Conservation (phyloP, 345 rosid genomes). For the Populus pruinosa region DNA sequence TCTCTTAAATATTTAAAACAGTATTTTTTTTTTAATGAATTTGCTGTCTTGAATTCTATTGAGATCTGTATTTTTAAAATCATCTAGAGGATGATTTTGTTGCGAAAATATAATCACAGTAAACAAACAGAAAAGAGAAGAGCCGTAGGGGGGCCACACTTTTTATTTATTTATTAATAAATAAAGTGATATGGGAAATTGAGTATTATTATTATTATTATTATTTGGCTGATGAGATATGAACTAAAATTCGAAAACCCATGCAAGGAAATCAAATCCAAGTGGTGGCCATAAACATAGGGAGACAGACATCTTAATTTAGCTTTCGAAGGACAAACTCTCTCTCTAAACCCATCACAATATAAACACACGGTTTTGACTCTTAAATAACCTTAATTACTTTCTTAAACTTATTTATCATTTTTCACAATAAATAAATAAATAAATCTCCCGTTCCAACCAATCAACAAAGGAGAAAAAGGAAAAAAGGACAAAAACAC, state of each 20-base stretch:
- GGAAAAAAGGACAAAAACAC: neutral
- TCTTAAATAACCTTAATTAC: neutral
- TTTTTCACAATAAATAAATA: constrained; percentile 5
- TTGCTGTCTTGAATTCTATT: too few relatives aligned
- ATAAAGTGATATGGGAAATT: too few relatives aligned
- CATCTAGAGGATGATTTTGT: too few relatives aligned
- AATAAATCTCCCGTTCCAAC: constrained; percentile 28
- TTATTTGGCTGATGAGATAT: too few relatives aligned
- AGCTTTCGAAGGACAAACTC: constrained; percentile 12
- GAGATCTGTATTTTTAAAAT: too few relatives aligned
- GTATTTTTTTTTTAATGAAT: too few relatives aligned
- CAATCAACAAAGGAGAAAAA: constrained; percentile 10
- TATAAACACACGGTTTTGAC: constrained; percentile 38
- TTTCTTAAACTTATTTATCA: neutral
- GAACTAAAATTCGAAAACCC: neutral
- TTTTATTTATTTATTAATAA: too few relatives aligned
- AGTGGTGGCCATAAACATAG: constrained; percentile 16
- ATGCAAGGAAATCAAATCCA: neutral
- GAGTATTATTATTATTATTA: too few relatives aligned
- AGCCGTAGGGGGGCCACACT: too few relatives aligned
- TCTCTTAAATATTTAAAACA: too few relatives aligned
- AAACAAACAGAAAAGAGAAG: too few relatives aligned
- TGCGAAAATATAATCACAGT: too few relatives aligned
- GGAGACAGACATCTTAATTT: constrained; percentile 12
- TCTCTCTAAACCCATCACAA: constrained; percentile 20